phyloP scores from a whole-genome alignment of 257 asterid species.

The Scutellaria barbata region DNA sequence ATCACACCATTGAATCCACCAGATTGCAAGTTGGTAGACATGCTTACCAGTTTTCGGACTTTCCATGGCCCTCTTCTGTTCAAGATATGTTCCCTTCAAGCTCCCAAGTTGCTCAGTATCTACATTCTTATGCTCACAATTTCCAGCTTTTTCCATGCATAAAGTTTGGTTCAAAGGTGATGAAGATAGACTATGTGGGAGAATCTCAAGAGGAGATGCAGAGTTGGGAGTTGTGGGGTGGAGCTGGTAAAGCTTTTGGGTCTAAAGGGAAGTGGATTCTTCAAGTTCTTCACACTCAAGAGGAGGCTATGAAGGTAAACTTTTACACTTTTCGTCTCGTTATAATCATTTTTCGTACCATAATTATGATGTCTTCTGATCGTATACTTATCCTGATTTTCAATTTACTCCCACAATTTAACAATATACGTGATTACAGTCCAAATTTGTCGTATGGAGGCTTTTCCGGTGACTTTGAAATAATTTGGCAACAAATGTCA shows the following conservation, averaged over 20 bases:
- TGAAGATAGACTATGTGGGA: slow-evolving; percentile 51
- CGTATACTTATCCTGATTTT: too few relatives aligned
- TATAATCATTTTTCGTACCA: too few relatives aligned
- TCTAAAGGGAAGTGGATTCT: slow-evolving; percentile 61
- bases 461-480: too few relatives aligned
- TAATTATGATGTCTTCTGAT: too few relatives aligned
- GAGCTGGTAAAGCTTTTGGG: slow-evolving; percentile 49
- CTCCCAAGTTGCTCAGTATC: slow-evolving; percentile 39
- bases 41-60: slow-evolving; percentile 47
- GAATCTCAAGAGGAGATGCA: slow-evolving; percentile 43
- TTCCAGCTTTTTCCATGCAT: slow-evolving; percentile 42
- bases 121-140: slow-evolving; percentile 51
- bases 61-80: slow-evolving; percentile 56
- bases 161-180: slow-evolving; percentile 44
- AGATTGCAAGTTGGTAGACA: slow-evolving; percentile 39
- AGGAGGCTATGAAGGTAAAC: slow-evolving; percentile 42
- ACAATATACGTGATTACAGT: too few relatives aligned
- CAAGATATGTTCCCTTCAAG: slow-evolving; percentile 29
- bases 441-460: too few relatives aligned
- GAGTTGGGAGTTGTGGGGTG: slow-evolving; percentile 54
- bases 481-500: too few relatives aligned
- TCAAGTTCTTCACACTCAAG: slow-evolving; percentile 35
- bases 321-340: too few relatives aligned
- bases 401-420: too few relatives aligned
- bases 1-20: slow-evolving; percentile 48